Conservation (phyloP, 2,329 filamentous ascomycete species). For the Trichoderma asperellum region DNA sequence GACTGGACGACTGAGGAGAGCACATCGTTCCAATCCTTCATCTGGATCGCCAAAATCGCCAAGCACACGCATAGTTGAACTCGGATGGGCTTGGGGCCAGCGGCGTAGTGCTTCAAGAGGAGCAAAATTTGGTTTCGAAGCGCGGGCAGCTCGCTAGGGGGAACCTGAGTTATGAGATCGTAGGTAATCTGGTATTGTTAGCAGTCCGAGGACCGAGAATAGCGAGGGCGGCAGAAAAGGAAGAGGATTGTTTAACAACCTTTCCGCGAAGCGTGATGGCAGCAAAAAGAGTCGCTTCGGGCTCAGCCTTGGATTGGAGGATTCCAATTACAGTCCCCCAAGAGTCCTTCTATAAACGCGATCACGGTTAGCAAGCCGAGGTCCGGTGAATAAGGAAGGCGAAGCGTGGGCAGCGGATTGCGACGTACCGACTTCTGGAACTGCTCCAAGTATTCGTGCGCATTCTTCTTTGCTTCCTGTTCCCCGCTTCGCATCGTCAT, state of each 20-base stretch:
- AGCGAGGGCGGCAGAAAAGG: background rate
- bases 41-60: constrained; percentile 92
- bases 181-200: constrained; percentile 77
- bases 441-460: constrained; percentile 86
- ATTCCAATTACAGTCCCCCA: constrained; percentile 89
- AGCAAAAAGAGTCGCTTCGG: constrained; percentile 90
- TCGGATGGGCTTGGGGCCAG: constrained; percentile 81
- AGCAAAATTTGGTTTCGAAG: constrained; percentile 83
- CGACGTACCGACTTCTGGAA: constrained; percentile 92
- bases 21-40: constrained; percentile 94
- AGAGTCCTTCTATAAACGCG: constrained; percentile 71
- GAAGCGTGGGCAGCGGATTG: background rate
- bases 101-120: constrained; percentile 78
- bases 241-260: constrained; percentile 54
- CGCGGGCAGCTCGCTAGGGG: constrained; percentile 70
- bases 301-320: constrained; percentile 77
- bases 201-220: constrained; percentile 7
- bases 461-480: constrained; percentile 81
- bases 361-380: constrained; percentile 28
- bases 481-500: constrained; percentile 88
- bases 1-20: constrained; percentile 78
- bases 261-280: constrained; percentile 98
- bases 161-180: constrained; percentile 84
- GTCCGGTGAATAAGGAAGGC: background rate
- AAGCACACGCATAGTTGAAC: constrained; percentile 94